Base-by-base conservation (phyloP, 768 basidiomycete genomes). In the Calvatia gigantea region DNA sequence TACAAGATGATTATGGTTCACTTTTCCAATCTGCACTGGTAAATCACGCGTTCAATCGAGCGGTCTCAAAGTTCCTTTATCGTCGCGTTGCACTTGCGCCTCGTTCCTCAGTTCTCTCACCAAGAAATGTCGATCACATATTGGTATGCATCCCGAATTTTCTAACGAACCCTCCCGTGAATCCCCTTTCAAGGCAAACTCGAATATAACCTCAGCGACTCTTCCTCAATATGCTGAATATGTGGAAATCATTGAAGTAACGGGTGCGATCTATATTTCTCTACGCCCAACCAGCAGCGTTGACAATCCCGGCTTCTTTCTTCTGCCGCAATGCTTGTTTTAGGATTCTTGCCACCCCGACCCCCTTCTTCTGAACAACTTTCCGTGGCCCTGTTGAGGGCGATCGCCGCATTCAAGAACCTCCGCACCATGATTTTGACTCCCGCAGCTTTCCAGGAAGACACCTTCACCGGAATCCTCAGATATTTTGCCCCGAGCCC, bases 51-150 rank as follows among this genome's bases (percentile, higher is more conserved):
- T 78, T 82, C 63, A 74, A 75, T 59, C 59, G 61, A 32, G 75
- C 70, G 7, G 75, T 80, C 6, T 74, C 79, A 12, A 69, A 64
- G 21, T 49, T 80, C 17, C 72, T 85, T 0, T 84, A 84, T 57
- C 61, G 64, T 14, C 64, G 65, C 17, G 75, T 83, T 7, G 67
- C 75, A n/a, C 61, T 80, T 38, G 69, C 74, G 3, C 77, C 78
- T 23, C 62, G 60, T 12, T 70, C 69, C 41, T 61, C 51, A 31
- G 62, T 66, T 35, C 48, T 14, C 65, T 77, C 9, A 66, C 76
- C 60, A 58, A 78, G 57, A 70, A 68, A 59, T 67, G 73, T 31
- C 9, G 12, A 32, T 41, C 11, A 6, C 2, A 50, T 42, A 15
- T 42, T 19, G 4, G 33, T 60, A 58, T 21, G 43, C 19, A 19